Base-by-base conservation (phyloP, 2,329 filamentous ascomycete genomes). In the Cladosporium sp. region DNA sequence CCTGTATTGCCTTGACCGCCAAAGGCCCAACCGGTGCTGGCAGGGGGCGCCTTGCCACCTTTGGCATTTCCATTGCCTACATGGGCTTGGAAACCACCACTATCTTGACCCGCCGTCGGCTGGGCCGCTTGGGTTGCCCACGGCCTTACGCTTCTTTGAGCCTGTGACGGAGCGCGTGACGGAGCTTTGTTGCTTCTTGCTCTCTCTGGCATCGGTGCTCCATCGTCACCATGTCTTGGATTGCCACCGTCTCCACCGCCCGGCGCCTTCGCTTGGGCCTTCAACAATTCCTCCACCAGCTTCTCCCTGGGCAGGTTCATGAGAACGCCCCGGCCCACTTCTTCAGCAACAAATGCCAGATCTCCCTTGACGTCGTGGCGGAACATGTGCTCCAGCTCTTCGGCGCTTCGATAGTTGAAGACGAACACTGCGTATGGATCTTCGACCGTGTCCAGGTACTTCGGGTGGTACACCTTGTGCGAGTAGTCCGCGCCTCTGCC, bases 371-470 rank as follows among this genome's bases (percentile, higher is more conserved):
- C 69, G 23, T 70, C 72, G 12, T 68, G 65, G 18, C 69, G 69
- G 21, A 80, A 70, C 35, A 81, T 75, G 50, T 72, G 68, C 67
- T 76, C 72, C 35, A 83, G 69, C 18, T 72, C 69, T 40, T 68
- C 69, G 61, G 67, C 71, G 62, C 74, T 77, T 2, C 81, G 76
- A 66, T 82, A 83, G 62, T 80, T 80, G 76, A 83, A 83, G n/a
- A 76, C 75, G 70, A 83, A 83, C 12, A 83, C 78, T 0, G 80
- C 81, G 66, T 81, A 83, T 28, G 79, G 78, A 55, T 68, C 63
- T 16, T 74, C 68, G 70, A 79, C 74, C 0, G 67, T 62, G 68
- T 83, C 81, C 5, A 82, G 50, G 66, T 83, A 83, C 46, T 75
- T 71, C 2, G 80, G 80, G 4, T 76, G 68, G 1, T 72, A 72